These are phyloP conservation scores for Rhodotorula graminis DNA, from an alignment of 768 basidiomycete genomes.

Conservation along the genomic window DNA sequence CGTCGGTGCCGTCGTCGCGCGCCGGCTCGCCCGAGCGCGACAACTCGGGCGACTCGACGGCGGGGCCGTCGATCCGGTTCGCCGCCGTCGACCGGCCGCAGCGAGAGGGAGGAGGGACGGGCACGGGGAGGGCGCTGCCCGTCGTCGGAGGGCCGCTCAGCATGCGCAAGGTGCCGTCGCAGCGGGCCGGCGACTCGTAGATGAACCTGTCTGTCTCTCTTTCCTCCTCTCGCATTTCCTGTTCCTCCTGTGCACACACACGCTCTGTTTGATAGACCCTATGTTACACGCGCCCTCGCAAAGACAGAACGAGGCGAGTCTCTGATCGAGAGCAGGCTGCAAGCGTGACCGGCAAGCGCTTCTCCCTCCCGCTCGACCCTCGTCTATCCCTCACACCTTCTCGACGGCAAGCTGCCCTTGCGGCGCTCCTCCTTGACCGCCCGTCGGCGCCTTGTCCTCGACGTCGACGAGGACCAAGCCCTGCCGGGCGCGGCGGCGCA, in stretches of 20 bases:
- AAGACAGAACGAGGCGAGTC: too few relatives aligned
- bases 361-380: too few relatives aligned
- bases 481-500: conserved; percentile 3
- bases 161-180: conserved; percentile 27
- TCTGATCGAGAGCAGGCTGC: too few relatives aligned
- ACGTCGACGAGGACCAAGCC: background rate
- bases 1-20: background rate
- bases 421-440: background rate
- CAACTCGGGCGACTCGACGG: conserved; percentile 4
- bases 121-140: conserved; percentile 26
- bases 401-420: background rate
- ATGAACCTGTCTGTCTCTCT: background rate
- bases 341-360: too few relatives aligned
- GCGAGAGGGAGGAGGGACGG: conserved; percentile 6
- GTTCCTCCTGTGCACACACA: too few relatives aligned
- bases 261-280: too few relatives aligned
- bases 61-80: conserved; percentile 24
- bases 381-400: background rate
- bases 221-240: background rate
- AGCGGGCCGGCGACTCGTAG: conserved; percentile 4
- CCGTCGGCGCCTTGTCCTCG: background rate
- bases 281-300: too few relatives aligned
- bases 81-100: conserved; percentile 18
- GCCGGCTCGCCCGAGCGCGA: conserved; percentile 6
- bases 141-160: conserved; percentile 26